Percentiles rank a stretch among this genome's conserved stretches.
Conservation (phyloP, 768 basidiomycete genomes). For the Cystofilobasidium bisporidii region DNA sequence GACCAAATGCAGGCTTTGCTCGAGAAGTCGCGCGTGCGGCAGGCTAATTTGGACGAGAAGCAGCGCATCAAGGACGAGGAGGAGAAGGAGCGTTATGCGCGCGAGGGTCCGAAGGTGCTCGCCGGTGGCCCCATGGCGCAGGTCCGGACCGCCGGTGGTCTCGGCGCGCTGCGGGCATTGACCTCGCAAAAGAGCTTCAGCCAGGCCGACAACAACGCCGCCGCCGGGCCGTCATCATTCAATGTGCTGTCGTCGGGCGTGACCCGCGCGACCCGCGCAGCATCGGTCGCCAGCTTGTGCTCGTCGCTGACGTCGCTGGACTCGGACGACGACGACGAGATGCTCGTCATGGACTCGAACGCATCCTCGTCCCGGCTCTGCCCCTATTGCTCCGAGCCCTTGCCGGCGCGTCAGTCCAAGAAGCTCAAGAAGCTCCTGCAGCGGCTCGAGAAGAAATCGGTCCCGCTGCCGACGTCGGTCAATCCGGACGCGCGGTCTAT, state of each 20-base stretch:
- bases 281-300: neutral
- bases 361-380: slow-evolving; percentile 2
- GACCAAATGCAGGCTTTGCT: neutral
- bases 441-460: slow-evolving; percentile 2
- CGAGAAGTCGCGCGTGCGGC: neutral
- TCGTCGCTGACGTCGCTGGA: neutral
- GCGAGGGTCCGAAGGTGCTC: neutral
- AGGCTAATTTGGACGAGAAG: neutral
- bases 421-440: slow-evolving; percentile 7
- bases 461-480: slow-evolving; percentile 10
- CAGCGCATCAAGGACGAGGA: neutral
- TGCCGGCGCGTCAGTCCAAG: slow-evolving; percentile 5
- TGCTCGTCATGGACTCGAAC: neutral
- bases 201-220: neutral
- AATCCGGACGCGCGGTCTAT: slow-evolving; percentile 21
- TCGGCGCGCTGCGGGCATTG: neutral
- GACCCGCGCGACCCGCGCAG: neutral
- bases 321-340: neutral
- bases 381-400: slow-evolving; percentile 23
- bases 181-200: neutral
- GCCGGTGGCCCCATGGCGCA: neutral
- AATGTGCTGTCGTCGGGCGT: neutral
- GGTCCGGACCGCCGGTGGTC: neutral
- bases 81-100: neutral
- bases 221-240: neutral